Base-by-base conservation (phyloP, 2,329 filamentous ascomycete genomes). In the Xylaria sp. region DNA sequence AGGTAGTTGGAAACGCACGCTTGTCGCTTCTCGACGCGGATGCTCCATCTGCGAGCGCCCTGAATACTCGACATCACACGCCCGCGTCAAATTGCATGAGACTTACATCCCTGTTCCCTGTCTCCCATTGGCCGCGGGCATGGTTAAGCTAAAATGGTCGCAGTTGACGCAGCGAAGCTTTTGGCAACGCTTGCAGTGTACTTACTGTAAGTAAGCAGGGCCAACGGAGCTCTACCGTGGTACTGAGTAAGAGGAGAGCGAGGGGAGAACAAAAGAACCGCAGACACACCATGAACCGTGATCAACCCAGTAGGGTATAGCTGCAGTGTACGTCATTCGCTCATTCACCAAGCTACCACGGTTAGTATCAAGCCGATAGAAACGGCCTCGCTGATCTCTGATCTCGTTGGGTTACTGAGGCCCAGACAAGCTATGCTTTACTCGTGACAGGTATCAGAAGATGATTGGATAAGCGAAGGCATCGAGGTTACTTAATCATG, bases 1-100 rank as follows among this genome's bases (percentile, higher is more conserved):
- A 67, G 58, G 64, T 64, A 63, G 51, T 62, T 64, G 61, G 61
- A 64, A 61, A 63, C 63, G 51, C 63, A 64, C 60, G 63, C 64
- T 69, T 67, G 66, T 71, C 69, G 70, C 66, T 66, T 70, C 69
- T 76, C 73, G 70, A 74, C 75, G 73, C 73, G 73, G 69, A 67
- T 67, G 69, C 66, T 68, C 67, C 66, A 60, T 50, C 47, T 37
- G 31, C 57, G 55, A 54, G 28, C 63, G 67, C 64, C 67, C 69
- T 69, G 61, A 59, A 67, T 62, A 61, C 64, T 69, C 68, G 68
- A 71, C 68, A 71, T 69, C 67, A 72, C 69, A 71, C 70, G 70
- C 71, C 66, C 74, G 74, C 72, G 71, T 71, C 72, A 76, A 73
- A 74, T 72, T 72, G 70, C 71, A 76, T 74, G 70, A 71, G 67